A percentile compares a stretch with the other conserved stretches of the same genome.
Evolutionary conservation across 257 asterid genomes (phyloP).

Genomic region (Nicotiana knightiana): DNA sequence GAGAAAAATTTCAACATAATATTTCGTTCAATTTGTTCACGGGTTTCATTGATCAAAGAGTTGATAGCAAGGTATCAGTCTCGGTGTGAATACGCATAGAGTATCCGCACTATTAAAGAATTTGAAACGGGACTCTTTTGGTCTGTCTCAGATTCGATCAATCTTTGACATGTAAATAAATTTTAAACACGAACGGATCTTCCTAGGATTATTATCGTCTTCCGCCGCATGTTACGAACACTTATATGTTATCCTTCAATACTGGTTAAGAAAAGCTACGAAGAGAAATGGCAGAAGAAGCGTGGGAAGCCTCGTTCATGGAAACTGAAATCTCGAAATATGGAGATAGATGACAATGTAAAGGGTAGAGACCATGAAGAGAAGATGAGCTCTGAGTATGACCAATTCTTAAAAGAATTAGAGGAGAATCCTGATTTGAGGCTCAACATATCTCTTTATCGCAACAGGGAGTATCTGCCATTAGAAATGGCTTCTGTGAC

Average conservation of each 20-base stretch:
- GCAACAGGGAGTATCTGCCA: constrained; percentile 43
- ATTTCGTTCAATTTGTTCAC: too few relatives aligned
- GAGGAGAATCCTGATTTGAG: constrained; percentile 27
- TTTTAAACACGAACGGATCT: too few relatives aligned
- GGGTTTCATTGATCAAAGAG: too few relatives aligned
- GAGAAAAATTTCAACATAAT: too few relatives aligned
- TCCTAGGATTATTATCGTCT: too few relatives aligned
- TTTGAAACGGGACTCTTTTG: too few relatives aligned
- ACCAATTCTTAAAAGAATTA: constrained; percentile 46
- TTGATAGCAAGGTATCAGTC: too few relatives aligned
- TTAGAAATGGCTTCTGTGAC: constrained; percentile 39
- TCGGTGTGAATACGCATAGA: too few relatives aligned
- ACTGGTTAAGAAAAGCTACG: constrained; percentile 15
- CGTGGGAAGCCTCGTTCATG: constrained; percentile 29
- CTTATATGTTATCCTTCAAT: constrained; percentile 6
- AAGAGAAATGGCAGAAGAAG: constrained; percentile 26
- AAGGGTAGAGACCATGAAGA: constrained; percentile 35
- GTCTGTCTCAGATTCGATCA: too few relatives aligned
- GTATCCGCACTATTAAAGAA: too few relatives aligned
- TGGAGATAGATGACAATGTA: constrained; percentile 34
- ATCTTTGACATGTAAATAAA: too few relatives aligned
- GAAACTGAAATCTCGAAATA: constrained; percentile 42
- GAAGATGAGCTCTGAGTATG: constrained; percentile 41
- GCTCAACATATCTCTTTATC: constrained; percentile 36
- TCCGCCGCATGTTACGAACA: too few relatives aligned